Evolutionary conservation across 331 rosid species (phyloP), one percentile per base, ranked within the genome.

Genomic region (Pyracantha coccinea): DNA sequence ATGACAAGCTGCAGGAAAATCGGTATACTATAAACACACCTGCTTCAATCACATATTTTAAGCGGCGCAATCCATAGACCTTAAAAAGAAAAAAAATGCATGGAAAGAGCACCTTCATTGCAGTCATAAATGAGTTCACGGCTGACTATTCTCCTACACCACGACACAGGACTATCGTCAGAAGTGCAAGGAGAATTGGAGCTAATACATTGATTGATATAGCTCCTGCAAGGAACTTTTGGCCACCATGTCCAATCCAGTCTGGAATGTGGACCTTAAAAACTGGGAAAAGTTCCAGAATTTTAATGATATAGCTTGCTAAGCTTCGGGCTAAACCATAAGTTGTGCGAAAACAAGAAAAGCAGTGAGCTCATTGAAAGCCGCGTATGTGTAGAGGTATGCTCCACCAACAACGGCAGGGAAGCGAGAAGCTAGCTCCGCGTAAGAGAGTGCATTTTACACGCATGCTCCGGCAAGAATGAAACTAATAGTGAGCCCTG

Each of bases 331-430:
- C 99, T 77, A 94, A 21, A 94, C 87, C 99, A 90, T 94, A 77
- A 90, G 73, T 89, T 94, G 99, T 1, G 81, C 83, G 72, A 94
- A 94, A 66, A 94, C 99, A 71, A 94, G 97, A 85, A 94, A 94
- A 64, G 97, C 97, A 8, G 99, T 90, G 69, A 94, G 91, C 78
- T 92, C 97, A 71, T 92, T 94, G 83, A 94, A 92, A 28, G 99
- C 93, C 54, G 97, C 86, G 75, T 94, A 94, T 4, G 99, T 24
- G 83, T 94, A 94, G 63, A 94, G 64, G 80, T 94, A 94, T 27
- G 97, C 97, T 77, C 97, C 97, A 24, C 97, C 97, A 65, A 94
- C 99, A 58, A 94, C 86, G 38, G 99, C 96, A 70, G 99, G 99
- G 79, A 94, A 90, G 24, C 91, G 85, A 66, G 97, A 80, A 83